Base-by-base conservation (phyloP, 495 filamentous ascomycete species). In the Xanthoparmelia taractica region DNA sequence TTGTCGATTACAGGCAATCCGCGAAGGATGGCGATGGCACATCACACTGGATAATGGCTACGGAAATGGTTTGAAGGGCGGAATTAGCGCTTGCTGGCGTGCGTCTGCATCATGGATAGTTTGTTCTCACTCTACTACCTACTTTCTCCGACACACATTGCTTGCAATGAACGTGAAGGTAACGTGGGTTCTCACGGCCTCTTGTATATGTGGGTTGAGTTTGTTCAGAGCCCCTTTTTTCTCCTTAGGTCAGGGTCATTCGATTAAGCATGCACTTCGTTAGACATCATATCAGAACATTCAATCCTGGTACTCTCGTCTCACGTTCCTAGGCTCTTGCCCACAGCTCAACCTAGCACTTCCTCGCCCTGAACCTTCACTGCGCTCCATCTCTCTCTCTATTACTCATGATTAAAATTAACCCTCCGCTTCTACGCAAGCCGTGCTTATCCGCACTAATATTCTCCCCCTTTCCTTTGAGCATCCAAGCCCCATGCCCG, bases 41-140 rank as follows among this genome's bases (percentile, higher is more conserved):
- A 20, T 54, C 29, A 20, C 27, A 54, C 29, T 54, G 50, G 27
- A 54, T 33, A 54, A 54, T 33, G 48, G 50, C 50, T 2, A 54
- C 17, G 29, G 50, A 33, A 54, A 33, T 33, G 50, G 15, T 54
- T 33, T 33, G 29, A 33, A 31, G 50, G 29, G 29, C 29, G 50
- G 29, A 33, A 33, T 54, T 33, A 54, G 5, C 6, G 50, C 50
- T 54, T 33, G 50, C 50, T 54, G 50, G 50, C 50, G 50, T 54
- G 27, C 17, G 27, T n/a, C 29, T 54, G 27, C 29, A 5, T 54
- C 20, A 23, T 54, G 50, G 27, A 54, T 54, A 4, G 29, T 15
- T n/a, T 54, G 27, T 54, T 33, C 29, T 54, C 29, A 33, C 50
- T 33, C 50, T 31, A 52, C 13, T 13, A 20, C 50, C 50, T 29